Base-by-base conservation (phyloP, 2,329 filamentous ascomycete species). In the Fulvia fulva region DNA sequence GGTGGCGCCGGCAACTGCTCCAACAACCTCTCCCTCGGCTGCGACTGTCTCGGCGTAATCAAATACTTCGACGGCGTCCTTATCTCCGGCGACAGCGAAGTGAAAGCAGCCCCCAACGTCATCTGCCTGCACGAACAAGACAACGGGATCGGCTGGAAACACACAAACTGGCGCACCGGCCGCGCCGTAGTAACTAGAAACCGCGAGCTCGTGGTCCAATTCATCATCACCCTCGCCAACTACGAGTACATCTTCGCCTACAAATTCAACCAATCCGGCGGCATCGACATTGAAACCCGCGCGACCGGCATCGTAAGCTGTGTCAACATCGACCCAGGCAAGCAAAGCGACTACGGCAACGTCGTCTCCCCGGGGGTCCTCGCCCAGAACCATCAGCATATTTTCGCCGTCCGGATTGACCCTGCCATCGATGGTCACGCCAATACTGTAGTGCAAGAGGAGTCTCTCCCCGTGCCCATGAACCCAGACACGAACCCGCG, bases 61-160 rank as follows among this genome's bases (percentile, higher is more conserved):
- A 71, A 76, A 66, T 86, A 86, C 58, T 82, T 90, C 58, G 84
- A 85, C 56, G 79, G 77, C 1, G 75, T 84, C 23, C 75, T 83
- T 37, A 78, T 82, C 0, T 76, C 78, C 11, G 68, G 79, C 5
- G 74, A 83, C 50, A 87, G 86, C 2, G 77, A 80, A 49, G 80
- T 84, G 0, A 79, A 76, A 8, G 65, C 77, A 1, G 77, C 79
- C 25, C 79, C 78, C 16, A 88, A 88, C 61, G 85, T 86, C 5
- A 76, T 88, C 56, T 89, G 87, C 66, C 74, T 89, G 3, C 87
- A 89, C 67, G 87, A 89, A 69, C 83, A 87, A 67, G 87, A 89
- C 64, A 81, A 83, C 54, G 87, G 87, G 4, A 87, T 89, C 44
- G 79, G 80, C 6, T 88, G 85, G 85, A 88, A 89, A 68, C 86